These are phyloP conservation scores for Monosporascus sp. DNA, from an alignment of 2,329 filamentous ascomycete species.

Conservation along the genomic window DNA sequence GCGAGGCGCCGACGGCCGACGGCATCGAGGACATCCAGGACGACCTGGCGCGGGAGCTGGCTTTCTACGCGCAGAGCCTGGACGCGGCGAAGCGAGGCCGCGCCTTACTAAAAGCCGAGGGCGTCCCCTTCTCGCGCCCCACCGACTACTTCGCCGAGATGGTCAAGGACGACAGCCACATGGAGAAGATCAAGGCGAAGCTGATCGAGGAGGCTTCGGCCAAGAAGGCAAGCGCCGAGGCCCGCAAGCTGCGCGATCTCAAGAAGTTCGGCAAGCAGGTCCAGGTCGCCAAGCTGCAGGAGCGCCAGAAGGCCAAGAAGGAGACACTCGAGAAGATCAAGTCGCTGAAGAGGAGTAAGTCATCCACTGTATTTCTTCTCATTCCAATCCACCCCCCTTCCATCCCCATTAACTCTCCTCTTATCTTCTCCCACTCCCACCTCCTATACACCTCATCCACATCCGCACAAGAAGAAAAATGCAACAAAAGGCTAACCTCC, in stretches of 20 bases:
- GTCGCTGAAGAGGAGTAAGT: slow-evolving; percentile 87
- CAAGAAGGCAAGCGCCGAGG: slow-evolving; percentile 90
- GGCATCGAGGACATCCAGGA: slow-evolving; percentile 81
- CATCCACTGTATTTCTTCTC: background rate
- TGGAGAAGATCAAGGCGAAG: slow-evolving; percentile 94
- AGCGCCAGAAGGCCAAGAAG: slow-evolving; percentile 86
- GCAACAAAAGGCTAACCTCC: too few relatives aligned
- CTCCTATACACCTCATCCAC: slow-evolving; percentile 17
- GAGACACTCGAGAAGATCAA: slow-evolving; percentile 96
- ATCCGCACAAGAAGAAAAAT: background rate
- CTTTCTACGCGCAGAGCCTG: slow-evolving; percentile 87
- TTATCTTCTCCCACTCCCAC: slow-evolving; percentile 13
- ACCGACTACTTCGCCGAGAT: slow-evolving; percentile 98
- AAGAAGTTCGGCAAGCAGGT: slow-evolving; percentile 99
- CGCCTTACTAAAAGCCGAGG: slow-evolving; percentile 71
- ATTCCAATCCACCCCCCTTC: slow-evolving; percentile 1
- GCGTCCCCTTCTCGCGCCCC: slow-evolving; percentile 79
- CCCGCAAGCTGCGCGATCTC: slow-evolving; percentile 83
- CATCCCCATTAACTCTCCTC: slow-evolving; percentile 1
- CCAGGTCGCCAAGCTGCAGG: slow-evolving; percentile 91
- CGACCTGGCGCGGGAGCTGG: slow-evolving; percentile 85
- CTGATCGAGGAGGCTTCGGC: slow-evolving; percentile 84
- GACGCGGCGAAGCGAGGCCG: slow-evolving; percentile 72
- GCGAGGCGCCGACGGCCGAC: slow-evolving; percentile 56
- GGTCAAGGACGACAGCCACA: slow-evolving; percentile 97